Evolutionary conservation across 345 rosid genomes (phyloP).

Genomic region (Boechera retrofracta): DNA sequence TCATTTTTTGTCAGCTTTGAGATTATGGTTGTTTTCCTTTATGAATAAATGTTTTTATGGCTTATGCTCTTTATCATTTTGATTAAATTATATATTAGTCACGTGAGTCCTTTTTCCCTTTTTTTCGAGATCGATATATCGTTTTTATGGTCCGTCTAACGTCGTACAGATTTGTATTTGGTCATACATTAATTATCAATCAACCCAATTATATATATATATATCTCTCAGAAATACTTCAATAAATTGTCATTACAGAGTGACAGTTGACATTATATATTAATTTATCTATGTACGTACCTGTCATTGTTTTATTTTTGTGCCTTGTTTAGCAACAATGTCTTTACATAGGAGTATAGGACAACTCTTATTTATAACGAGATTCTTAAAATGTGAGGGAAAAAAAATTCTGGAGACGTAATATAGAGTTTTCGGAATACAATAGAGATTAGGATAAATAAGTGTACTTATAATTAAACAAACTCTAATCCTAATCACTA

Average conservation of each 20-base stretch:
- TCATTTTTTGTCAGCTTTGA: neutral
- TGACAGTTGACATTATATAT: neutral
- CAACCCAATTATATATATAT: neutral
- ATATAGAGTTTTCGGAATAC: too few relatives aligned
- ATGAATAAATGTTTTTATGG: neutral
- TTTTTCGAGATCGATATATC: neutral
- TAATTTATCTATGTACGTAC: neutral
- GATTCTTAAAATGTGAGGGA: neutral
- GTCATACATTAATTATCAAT: neutral
- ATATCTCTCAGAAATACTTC: neutral
- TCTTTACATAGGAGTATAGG: constrained; percentile 8
- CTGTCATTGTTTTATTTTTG: neutral
- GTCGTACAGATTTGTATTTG: neutral
- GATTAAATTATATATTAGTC: neutral
- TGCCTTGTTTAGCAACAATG: constrained; percentile 4
- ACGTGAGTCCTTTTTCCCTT: neutral
- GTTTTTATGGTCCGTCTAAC: neutral
- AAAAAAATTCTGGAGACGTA: neutral
- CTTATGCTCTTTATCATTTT: neutral
- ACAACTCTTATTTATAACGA: neutral
- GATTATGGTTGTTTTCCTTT: neutral
- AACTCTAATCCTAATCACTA: too few relatives aligned
- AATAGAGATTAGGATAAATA: too few relatives aligned
- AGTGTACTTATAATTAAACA: too few relatives aligned
- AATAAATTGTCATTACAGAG: neutral